These are phyloP conservation scores for Paramecium sonneborni DNA, from an alignment of 73 alveolate species.

Conservation along the genomic window DNA sequence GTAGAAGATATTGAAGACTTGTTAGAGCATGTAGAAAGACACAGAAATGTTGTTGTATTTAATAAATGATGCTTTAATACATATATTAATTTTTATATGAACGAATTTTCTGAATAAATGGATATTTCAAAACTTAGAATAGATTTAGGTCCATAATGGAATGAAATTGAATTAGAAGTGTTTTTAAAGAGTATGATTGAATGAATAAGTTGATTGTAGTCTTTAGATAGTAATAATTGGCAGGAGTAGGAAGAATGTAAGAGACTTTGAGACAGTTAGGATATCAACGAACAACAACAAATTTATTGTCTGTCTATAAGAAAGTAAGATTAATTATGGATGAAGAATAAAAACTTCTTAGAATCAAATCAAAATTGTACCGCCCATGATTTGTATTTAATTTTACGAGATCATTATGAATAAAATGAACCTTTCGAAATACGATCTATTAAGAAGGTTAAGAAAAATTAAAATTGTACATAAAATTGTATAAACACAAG, in stretches of 20 bases:
- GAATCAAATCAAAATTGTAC: slow-evolving; percentile 51
- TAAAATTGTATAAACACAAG: not conserved
- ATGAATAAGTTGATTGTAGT: not conserved
- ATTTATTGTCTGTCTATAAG: slow-evolving; percentile 9
- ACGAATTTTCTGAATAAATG: slow-evolving; percentile 2
- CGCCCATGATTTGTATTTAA: slow-evolving; percentile 33
- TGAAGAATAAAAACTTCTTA: slow-evolving; percentile 42
- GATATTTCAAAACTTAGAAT: slow-evolving; percentile 33
- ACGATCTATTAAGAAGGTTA: not conserved
- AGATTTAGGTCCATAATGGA: slow-evolving; percentile 33
- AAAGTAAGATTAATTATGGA: not conserved
- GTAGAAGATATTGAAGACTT: not conserved
- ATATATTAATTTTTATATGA: not conserved
- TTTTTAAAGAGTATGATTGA: slow-evolving; percentile 21
- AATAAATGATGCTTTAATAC: slow-evolving; percentile 35
- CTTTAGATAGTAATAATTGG: not conserved
- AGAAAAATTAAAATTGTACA: slow-evolving; percentile 34
- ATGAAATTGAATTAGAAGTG: slow-evolving; percentile 38
- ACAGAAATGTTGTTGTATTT: slow-evolving; percentile 12
- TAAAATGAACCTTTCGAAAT: not conserved
- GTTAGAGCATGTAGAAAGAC: slow-evolving; percentile 10
- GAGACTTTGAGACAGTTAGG: slow-evolving; percentile 48
- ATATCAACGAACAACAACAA: not conserved
- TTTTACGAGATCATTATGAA: slow-evolving; percentile 29
- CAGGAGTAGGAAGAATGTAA: slow-evolving; percentile 39